Evolutionary conservation across 164 flowering plant species (phyloP).

Genomic region (Tinospora cordifolia): DNA sequence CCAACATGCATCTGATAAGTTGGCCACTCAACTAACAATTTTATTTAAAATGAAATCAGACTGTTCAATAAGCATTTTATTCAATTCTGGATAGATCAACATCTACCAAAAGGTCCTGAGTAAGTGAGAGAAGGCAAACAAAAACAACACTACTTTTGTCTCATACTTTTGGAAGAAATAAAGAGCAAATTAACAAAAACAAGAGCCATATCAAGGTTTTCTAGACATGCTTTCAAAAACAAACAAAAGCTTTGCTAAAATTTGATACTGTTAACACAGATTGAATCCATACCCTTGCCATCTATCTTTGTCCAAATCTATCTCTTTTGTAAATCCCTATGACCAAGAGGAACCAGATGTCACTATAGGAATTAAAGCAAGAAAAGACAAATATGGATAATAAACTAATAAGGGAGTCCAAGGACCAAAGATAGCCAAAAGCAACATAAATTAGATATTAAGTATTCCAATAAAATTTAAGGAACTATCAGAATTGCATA

Average conservation of each 20-base stretch:
- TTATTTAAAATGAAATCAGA: background rate
- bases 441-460: background rate
- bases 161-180: background rate
- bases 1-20: background rate
- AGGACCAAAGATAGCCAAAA: too few species aligned
- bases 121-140: background rate
- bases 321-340: constrained; percentile 94
- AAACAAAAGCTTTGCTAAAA: background rate
- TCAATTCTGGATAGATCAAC: background rate
- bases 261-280: constrained; percentile 4
- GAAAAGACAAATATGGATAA: background rate
- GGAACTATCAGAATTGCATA: too few species aligned
- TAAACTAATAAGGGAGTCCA: background rate
- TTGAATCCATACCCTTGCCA: constrained; percentile 85
- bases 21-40: background rate
- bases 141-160: background rate
- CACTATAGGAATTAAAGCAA: background rate
- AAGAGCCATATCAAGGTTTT: background rate
- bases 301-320: constrained; percentile 78
- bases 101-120: background rate
- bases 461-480: too few species aligned
- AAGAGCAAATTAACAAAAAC: background rate
- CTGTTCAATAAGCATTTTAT: background rate
- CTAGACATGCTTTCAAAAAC: background rate
- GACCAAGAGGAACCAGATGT: constrained; percentile 9